Conservation (phyloP, 2,329 filamentous ascomycete species). For the Colletotrichum sp. region DNA sequence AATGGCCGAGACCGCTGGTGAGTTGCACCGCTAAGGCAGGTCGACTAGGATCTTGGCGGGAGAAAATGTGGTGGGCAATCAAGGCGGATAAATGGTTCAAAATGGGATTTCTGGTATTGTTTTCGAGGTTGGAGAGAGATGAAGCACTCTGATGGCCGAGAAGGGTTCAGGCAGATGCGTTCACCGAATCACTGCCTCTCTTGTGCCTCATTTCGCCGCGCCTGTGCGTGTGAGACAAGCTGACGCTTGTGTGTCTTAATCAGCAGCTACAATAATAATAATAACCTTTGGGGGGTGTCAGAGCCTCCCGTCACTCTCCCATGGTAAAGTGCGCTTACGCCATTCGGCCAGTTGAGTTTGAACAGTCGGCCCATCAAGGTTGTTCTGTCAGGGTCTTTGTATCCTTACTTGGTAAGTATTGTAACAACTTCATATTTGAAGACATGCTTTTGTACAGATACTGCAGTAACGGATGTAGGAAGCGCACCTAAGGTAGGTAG, state of each 20-base stretch:
- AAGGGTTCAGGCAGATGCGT: not conserved
- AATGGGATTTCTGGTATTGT: not conserved
- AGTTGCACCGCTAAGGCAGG: constrained; percentile 10
- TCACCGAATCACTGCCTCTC: not conserved
- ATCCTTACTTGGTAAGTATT: not conserved
- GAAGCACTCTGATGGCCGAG: not conserved
- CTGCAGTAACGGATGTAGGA: not conserved
- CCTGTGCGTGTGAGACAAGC: not conserved
- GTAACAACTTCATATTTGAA: too few species aligned
- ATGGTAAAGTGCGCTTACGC: not conserved
- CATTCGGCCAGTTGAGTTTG: not conserved
- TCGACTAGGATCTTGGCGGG: not conserved
- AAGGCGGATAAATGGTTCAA: not conserved
- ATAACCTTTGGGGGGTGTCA: not conserved
- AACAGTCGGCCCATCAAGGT: not conserved
- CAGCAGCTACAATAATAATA: not conserved
- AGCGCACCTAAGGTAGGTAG: not conserved
- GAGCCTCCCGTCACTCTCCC: not conserved
- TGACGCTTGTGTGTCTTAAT: not conserved
- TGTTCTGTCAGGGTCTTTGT: not conserved
- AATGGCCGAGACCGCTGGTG: constrained; percentile 17
- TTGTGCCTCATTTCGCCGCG: not conserved
- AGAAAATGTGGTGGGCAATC: not conserved
- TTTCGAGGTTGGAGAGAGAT: not conserved
- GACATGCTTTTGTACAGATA: not conserved